Conservation (phyloP, 208 protist species). For the Naegleria fowleri region DNA sequence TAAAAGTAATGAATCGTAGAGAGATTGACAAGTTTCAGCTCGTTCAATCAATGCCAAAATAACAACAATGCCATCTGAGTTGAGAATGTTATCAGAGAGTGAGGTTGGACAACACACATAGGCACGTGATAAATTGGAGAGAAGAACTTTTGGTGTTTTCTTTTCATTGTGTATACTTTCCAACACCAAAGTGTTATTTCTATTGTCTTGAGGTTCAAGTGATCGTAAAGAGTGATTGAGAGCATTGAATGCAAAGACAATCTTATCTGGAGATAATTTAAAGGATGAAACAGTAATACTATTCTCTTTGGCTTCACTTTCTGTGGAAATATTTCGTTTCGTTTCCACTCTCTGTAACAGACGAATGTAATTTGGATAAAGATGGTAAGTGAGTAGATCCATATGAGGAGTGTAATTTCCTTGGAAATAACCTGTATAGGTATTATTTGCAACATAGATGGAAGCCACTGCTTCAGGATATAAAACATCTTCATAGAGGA, state of each 20-base stretch:
- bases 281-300: background rate
- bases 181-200: background rate
- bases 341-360: background rate
- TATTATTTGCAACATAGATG: background rate
- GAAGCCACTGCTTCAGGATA: background rate
- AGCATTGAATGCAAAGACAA: background rate
- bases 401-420: background rate
- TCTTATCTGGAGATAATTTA: background rate
- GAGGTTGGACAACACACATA: background rate
- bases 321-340: background rate
- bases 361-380: background rate
- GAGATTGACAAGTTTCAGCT: background rate
- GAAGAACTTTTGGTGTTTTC: background rate
- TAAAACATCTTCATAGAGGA: conserved; percentile 21
- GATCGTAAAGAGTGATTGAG: background rate
- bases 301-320: background rate
- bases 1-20: background rate
- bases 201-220: background rate
- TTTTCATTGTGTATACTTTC: background rate
- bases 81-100: background rate
- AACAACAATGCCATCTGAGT: background rate
- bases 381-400: background rate
- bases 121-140: background rate
- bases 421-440: conserved; percentile 19
- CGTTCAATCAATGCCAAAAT: conserved; percentile 6